Conservation (phyloP, 108 stramenopile genomes). For the Licmophora abbreviata region DNA sequence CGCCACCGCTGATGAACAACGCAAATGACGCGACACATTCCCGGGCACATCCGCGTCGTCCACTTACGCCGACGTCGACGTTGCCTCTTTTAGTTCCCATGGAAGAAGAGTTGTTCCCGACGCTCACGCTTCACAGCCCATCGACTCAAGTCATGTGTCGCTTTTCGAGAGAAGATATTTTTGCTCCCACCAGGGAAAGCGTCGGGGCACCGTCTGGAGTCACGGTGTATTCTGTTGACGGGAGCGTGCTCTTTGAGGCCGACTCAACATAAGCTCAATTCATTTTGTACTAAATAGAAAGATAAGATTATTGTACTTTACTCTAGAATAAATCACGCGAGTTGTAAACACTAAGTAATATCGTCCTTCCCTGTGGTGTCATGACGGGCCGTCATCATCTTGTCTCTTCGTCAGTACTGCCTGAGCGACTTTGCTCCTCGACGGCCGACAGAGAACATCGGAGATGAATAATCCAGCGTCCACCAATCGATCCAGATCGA, state of each 20-base stretch:
- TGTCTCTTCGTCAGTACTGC: constrained; percentile 9
- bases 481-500: constrained; percentile 35
- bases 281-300: too few species aligned
- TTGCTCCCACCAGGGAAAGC: constrained; percentile 42
- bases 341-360: too few species aligned
- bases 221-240: constrained; percentile 86
- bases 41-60: background rate
- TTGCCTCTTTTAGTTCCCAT: constrained; percentile 71
- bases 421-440: constrained; percentile 27
- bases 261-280: too few species aligned
- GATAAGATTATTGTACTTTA: too few species aligned
- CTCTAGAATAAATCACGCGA: too few species aligned
- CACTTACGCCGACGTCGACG: constrained; percentile 17
- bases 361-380: too few species aligned
- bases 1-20: background rate
- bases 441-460: constrained; percentile 16
- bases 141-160: constrained; percentile 83
- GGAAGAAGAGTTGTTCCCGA: constrained; percentile 88
- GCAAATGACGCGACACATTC: too few species aligned
- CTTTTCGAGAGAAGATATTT: constrained; percentile 83
- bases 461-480: constrained; percentile 39
- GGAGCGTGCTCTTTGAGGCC: constrained; percentile 73
- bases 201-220: constrained; percentile 81
- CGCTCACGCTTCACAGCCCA: constrained; percentile 84
- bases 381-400: too few species aligned